A percentile compares a stretch with the other conserved stretches of the same genome.
These are phyloP conservation scores for Neoboletus brunneissimus DNA, from an alignment of 768 basidiomycete genomes.

Conservation along the genomic window DNA sequence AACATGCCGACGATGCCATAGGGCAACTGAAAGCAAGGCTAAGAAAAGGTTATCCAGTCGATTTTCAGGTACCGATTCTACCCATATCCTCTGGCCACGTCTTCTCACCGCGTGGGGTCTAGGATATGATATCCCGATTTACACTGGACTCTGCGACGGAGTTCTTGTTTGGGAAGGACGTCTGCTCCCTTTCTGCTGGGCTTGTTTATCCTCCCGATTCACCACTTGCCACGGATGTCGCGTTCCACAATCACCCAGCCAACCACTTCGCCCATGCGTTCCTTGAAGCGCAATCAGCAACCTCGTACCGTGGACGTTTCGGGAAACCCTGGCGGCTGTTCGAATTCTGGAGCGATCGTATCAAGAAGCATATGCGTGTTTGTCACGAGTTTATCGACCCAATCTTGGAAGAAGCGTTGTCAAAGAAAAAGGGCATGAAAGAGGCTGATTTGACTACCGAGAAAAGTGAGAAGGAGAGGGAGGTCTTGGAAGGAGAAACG, in stretches of 20 bases:
- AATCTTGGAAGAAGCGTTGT: slow-evolving; percentile 47
- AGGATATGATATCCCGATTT: slow-evolving; percentile 56
- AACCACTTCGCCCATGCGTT: slow-evolving; percentile 49
- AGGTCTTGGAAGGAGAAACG: slow-evolving; percentile 24
- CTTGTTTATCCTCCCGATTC: slow-evolving; percentile 45
- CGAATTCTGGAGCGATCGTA: slow-evolving; percentile 52
- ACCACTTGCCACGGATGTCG: slow-evolving; percentile 6
- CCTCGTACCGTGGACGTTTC: slow-evolving; percentile 38
- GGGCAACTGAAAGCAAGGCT: slow-evolving; percentile 41
- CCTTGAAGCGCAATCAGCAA: slow-evolving; percentile 43
- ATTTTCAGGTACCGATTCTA: slow-evolving; percentile 45
- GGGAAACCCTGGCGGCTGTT: slow-evolving; percentile 49
- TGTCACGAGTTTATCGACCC: slow-evolving; percentile 53
- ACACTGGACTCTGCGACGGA: slow-evolving; percentile 59
- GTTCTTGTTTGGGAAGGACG: slow-evolving; percentile 52
- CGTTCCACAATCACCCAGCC: slow-evolving; percentile 32
- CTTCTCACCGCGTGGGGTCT: neutral
- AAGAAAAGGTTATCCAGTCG: slow-evolving; percentile 47
- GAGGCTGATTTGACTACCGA: slow-evolving; percentile 21
- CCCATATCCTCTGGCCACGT: neutral
- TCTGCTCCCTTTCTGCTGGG: slow-evolving; percentile 44
- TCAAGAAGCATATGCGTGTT: slow-evolving; percentile 43
- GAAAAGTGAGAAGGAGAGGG: slow-evolving; percentile 6
- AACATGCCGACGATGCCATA: slow-evolving; percentile 49
- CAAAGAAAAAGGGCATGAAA: slow-evolving; percentile 32